phyloP scores from a whole-genome alignment of 768 basidiomycete genomes.

The Fibroporia radiculosa region DNA sequence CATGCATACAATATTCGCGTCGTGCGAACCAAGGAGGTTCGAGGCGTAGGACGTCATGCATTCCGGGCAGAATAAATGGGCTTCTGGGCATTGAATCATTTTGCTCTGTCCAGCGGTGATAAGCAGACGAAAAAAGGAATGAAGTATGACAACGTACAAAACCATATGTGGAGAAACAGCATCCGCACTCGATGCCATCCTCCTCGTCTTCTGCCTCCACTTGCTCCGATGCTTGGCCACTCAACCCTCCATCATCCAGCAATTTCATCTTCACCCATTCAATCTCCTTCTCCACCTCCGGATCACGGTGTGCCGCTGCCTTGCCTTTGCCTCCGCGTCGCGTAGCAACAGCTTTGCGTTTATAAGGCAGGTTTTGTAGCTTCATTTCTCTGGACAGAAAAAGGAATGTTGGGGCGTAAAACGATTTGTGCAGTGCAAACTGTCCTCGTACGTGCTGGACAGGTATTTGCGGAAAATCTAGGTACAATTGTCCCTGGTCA shows the following conservation, averaged over 20 bases:
- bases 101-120: conserved; percentile 43
- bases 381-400: conserved; percentile 34
- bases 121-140: background rate
- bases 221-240: conserved; percentile 22
- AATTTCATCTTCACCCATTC: conserved; percentile 39
- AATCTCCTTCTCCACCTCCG: conserved; percentile 36
- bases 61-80: conserved; percentile 75
- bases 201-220: conserved; percentile 36
- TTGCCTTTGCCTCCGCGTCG: conserved; percentile 31
- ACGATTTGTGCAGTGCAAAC: conserved; percentile 28
- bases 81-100: conserved; percentile 85
- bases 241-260: conserved; percentile 24
- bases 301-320: conserved; percentile 28
- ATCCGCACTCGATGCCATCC: conserved; percentile 77
- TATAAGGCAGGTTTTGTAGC: conserved; percentile 27
- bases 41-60: conserved; percentile 69
- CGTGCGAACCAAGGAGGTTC: conserved; percentile 56
- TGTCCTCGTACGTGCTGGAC: conserved; percentile 43
- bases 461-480: conserved; percentile 52
- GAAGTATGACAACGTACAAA: conserved; percentile 45
- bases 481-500: conserved; percentile 41
- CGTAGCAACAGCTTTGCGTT: conserved; percentile 26
- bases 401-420: conserved; percentile 66
- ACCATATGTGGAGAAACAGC: conserved; percentile 69
- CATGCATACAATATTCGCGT: conserved; percentile 69